Base-by-base conservation (phyloP, 768 basidiomycete species). In the Lactifluus volemus region DNA sequence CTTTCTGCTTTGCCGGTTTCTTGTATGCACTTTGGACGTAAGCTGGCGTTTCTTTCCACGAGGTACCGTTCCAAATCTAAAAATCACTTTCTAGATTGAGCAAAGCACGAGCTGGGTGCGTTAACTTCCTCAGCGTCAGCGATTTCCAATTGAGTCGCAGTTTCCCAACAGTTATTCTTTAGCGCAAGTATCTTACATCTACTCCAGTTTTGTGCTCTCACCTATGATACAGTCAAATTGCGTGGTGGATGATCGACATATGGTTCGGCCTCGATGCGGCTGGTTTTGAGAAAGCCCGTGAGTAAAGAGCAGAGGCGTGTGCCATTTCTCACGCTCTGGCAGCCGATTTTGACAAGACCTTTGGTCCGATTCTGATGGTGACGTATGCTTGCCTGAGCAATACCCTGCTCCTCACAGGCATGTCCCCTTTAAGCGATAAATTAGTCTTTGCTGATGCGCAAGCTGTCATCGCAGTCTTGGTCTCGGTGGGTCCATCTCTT, bases 181-280 rank as follows among this genome's bases (percentile, higher is more conserved):
- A 38, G 74, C 78, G 79, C 81, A 63, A 36, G 12, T 61, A 1
- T 8, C 15, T 58, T 70, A 58, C 15, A 15, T 32, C 44, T 51
- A 8, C 36, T 54, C 25, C 10, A 29, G 38, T 39, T 21, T 12
- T 11, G 5, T 38, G 29, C 36, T 53, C 38, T 38, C 3, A n/a
- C n/a, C 17, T 14, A 17, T 32, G 12, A 19, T 52, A 14, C 30
- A 82, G 82, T 25, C 79, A 82, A 32, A 91, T 95, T 56, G 84
- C 87, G 0, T 97, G 92, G 93, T 96, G 92, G 92, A 90, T 97
- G 85, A 79, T 95, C 25, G 90, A 95, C 69, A 72, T 94, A 10
- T 92, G 84, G 82, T 98, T 98, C 68, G 96, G 96, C n/a, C 79
- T 98, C 6, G 96, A 98, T 72, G 92, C 93, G 0, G 84, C 79